Evolutionary conservation across 495 filamentous ascomycete species (phyloP).

Genomic region (Lindgomyces ingoldianus): DNA sequence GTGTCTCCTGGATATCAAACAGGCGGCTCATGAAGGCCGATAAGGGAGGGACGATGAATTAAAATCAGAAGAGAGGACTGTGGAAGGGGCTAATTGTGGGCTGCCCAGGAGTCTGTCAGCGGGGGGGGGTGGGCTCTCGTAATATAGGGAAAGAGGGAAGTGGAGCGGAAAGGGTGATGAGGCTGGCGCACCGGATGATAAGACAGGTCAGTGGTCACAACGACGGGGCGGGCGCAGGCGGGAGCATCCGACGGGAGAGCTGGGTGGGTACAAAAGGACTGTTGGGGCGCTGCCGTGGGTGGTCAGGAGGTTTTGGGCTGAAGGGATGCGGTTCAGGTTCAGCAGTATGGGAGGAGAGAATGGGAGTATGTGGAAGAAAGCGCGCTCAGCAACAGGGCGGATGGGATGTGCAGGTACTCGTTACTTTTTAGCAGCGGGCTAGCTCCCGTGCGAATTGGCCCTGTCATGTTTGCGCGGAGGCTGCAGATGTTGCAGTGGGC

Average conservation of each 20-base stretch:
- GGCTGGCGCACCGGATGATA: conserved; percentile 32
- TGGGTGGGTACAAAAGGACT: conserved; percentile 3
- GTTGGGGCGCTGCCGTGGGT: conserved; percentile 13
- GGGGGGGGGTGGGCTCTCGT: conserved; percentile 26
- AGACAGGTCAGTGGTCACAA: conserved; percentile 2
- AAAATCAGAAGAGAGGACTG: not conserved
- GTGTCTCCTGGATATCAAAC: conserved; percentile 15
- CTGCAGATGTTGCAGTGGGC: not conserved
- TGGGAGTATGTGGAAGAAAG: not conserved
- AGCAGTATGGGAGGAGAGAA: conserved; percentile 1
- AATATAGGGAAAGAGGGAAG: conserved; percentile 31
- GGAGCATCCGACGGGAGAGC: conserved; percentile 35
- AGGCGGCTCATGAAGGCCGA: conserved; percentile 33
- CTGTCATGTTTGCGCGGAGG: conserved; percentile 18
- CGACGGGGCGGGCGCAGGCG: conserved; percentile 21
- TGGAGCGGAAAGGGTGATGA: conserved; percentile 15
- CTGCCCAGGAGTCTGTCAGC: conserved; percentile 13
- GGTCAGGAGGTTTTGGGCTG: not conserved
- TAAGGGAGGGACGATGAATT: conserved; percentile 6
- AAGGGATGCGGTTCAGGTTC: not conserved
- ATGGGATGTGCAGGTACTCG: conserved; percentile 34
- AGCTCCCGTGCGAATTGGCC: conserved; percentile 32
- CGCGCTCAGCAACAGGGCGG: conserved; percentile 6
- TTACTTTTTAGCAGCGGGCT: conserved; percentile 37
- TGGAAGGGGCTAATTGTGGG: conserved; percentile 1